phyloP scores from a whole-genome alignment of 345 rosid genomes.

The Sonneratia caseolaris region DNA sequence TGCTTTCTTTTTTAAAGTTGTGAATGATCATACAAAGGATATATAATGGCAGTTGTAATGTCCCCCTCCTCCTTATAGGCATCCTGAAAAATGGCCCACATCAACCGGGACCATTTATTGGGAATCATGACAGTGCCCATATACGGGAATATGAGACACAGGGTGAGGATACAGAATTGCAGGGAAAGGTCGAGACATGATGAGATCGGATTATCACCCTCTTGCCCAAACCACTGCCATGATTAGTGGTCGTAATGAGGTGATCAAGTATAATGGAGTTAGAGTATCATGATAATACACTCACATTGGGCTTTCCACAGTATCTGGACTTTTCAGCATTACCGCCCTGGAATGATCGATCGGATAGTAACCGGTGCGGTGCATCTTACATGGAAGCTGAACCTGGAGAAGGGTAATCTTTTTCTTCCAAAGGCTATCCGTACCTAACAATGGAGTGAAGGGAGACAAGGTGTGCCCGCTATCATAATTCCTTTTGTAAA shows the following conservation, averaged over 20 bases:
- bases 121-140: neutral
- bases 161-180: neutral
- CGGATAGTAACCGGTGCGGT: too few relatives aligned
- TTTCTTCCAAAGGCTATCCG: too few relatives aligned
- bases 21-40: constrained; percentile 13
- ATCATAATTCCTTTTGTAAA: constrained; percentile 7
- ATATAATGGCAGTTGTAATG: neutral
- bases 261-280: too few relatives aligned
- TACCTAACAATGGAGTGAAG: neutral
- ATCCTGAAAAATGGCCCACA: neutral
- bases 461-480: constrained; percentile 8
- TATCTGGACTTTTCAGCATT: too few relatives aligned
- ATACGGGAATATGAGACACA: neutral
- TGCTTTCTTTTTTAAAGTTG: constrained; percentile 23
- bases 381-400: too few relatives aligned
- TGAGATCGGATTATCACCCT: neutral
- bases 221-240: too few relatives aligned
- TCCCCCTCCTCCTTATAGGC: constrained; percentile 1
- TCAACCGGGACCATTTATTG: neutral
- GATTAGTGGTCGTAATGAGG: too few relatives aligned
- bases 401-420: too few relatives aligned
- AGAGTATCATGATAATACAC: too few relatives aligned
- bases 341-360: too few relatives aligned
- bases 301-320: too few relatives aligned
- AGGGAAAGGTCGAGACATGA: neutral